Conservation (phyloP, 2,329 filamentous ascomycete species). For the Fusarium citri region DNA sequence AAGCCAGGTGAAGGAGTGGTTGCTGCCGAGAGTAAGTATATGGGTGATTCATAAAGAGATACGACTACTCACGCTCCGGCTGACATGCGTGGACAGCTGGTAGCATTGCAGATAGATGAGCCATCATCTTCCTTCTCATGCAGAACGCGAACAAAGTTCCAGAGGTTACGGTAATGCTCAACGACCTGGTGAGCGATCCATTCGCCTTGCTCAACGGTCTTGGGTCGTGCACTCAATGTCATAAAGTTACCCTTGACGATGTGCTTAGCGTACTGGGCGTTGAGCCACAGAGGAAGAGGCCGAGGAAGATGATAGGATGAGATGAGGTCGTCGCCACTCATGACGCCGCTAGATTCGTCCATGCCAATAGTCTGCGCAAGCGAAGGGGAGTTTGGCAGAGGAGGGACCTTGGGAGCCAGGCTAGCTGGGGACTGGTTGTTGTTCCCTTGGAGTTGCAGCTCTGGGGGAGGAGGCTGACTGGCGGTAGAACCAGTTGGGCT, state of each 20-base stretch:
- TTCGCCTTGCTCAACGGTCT: conserved; percentile 93
- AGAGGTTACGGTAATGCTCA: conserved; percentile 90
- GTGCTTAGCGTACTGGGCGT: conserved; percentile 80
- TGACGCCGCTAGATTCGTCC: conserved; percentile 67
- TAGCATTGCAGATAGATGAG: conserved; percentile 83
- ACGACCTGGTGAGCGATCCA: conserved; percentile 98
- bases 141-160: conserved; percentile 89
- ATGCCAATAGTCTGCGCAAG: conserved; percentile 75
- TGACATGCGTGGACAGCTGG: conserved; percentile 91
- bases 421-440: conserved; percentile 61
- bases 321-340: conserved; percentile 66
- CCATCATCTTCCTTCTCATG: conserved; percentile 87
- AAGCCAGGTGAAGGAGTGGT: conserved; percentile 96
- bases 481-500: conserved; percentile 63
- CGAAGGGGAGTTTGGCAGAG: conserved; percentile 72
- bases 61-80: conserved; percentile 81
- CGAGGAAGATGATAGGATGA: conserved; percentile 73
- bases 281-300: conserved; percentile 76
- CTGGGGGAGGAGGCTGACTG: conserved; percentile 62
- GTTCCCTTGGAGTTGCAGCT: conserved; percentile 58
- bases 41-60: neutral
- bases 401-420: conserved; percentile 69
- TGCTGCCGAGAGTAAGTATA: conserved; percentile 58
- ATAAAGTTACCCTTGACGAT: conserved; percentile 98
- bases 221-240: conserved; percentile 93